phyloP scores from a whole-genome alignment of 2,329 filamentous ascomycete genomes.

The Lachnellula occidentalis region DNA sequence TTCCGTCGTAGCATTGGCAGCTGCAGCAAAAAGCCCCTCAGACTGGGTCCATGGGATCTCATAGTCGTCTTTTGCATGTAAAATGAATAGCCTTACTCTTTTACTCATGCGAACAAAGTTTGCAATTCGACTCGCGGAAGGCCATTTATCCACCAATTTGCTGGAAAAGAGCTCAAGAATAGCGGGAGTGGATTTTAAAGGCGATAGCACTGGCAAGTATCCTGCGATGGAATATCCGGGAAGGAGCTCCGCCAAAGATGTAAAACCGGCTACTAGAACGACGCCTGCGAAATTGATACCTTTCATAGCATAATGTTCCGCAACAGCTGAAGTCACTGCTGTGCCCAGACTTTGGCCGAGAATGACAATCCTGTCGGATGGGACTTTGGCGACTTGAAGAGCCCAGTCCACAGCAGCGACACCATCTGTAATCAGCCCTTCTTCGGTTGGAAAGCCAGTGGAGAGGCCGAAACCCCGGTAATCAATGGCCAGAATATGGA shows the following conservation, averaged over 20 bases:
- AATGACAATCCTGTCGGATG: conserved; percentile 68
- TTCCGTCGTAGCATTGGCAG: conserved; percentile 46
- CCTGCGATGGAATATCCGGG: conserved; percentile 73
- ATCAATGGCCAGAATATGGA: conserved; percentile 83
- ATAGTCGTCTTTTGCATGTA: conserved; percentile 76
- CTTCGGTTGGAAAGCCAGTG: conserved; percentile 73
- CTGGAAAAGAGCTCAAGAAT: conserved; percentile 55
- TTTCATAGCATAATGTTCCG: conserved; percentile 58
- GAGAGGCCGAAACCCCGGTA: conserved; percentile 85
- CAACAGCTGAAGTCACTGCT: conserved; percentile 70
- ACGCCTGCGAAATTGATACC: conserved; percentile 71
- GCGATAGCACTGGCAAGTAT: conserved; percentile 70
- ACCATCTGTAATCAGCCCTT: conserved; percentile 75
- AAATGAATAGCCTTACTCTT: conserved; percentile 59
- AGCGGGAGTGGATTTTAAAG: conserved; percentile 61
- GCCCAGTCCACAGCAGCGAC: conserved; percentile 69
- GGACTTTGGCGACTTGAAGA: conserved; percentile 56
- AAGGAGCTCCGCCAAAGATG: conserved; percentile 66
- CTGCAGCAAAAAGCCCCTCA: conserved; percentile 55
- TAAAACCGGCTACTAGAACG: conserved; percentile 75
- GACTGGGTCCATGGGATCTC: conserved; percentile 76
- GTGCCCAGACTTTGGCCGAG: conserved; percentile 87
- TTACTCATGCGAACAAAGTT: conserved; percentile 48
- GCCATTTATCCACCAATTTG: conserved; percentile 76
- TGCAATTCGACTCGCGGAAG: conserved; percentile 60